These are phyloP conservation scores for Corynespora cassiicola DNA, from an alignment of 2,329 filamentous ascomycete species.

Conservation along the genomic window DNA sequence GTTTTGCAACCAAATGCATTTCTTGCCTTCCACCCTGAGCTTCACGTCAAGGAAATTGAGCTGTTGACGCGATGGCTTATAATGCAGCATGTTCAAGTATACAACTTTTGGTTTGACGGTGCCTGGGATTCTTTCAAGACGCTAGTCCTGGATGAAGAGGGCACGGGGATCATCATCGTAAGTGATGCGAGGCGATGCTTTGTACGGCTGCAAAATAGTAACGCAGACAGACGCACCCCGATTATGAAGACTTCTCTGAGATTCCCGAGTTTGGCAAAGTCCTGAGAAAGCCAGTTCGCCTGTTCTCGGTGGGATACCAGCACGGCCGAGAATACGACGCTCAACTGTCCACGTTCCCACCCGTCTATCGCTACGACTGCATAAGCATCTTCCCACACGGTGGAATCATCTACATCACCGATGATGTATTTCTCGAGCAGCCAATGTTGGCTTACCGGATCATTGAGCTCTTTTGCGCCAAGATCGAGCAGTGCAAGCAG, in stretches of 20 bases:
- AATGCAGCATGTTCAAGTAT: slow-evolving; percentile 35
- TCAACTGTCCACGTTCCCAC: slow-evolving; percentile 16
- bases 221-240: slow-evolving; percentile 31
- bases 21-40: slow-evolving; percentile 33
- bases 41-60: slow-evolving; percentile 36
- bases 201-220: slow-evolving; percentile 14
- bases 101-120: slow-evolving; percentile 26
- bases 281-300: slow-evolving; percentile 29
- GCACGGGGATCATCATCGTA: slow-evolving; percentile 37
- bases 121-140: slow-evolving; percentile 34
- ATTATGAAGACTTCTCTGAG: slow-evolving; percentile 36
- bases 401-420: slow-evolving; percentile 50
- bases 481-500: slow-evolving; percentile 27
- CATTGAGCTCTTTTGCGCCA: slow-evolving; percentile 41
- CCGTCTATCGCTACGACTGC: slow-evolving; percentile 26
- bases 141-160: slow-evolving; percentile 20
- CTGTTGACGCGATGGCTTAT: slow-evolving; percentile 39
- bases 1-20: slow-evolving; percentile 30
- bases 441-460: slow-evolving; percentile 46
- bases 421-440: slow-evolving; percentile 49
- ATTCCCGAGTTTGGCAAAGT: slow-evolving; percentile 41
- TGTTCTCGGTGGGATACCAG: slow-evolving; percentile 45
- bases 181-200: no score
- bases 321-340: slow-evolving; percentile 18
- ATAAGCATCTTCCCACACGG: slow-evolving; percentile 47